Conservation (phyloP, 2,329 filamentous ascomycete genomes). For the Calonectria pseudoturangicola region DNA sequence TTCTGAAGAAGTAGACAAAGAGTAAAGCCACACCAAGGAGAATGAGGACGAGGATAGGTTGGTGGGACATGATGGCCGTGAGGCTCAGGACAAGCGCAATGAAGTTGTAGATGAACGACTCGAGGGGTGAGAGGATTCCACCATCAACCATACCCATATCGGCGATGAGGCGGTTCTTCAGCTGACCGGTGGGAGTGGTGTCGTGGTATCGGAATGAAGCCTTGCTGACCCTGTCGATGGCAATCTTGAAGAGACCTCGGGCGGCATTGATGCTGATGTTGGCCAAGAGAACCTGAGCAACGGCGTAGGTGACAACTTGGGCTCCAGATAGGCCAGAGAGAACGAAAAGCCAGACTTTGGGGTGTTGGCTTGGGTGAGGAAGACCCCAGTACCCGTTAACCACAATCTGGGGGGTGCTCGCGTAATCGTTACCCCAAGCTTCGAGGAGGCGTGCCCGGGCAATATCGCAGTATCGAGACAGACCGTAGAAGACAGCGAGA, state of each 20-base stretch:
- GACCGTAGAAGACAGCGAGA: conserved; percentile 76
- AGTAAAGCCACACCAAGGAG: conserved; percentile 79
- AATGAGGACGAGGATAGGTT: conserved; percentile 84
- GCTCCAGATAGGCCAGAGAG: conserved; percentile 80
- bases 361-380: conserved; percentile 80
- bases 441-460: conserved; percentile 88
- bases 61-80: conserved; percentile 85
- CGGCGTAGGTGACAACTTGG: conserved; percentile 75
- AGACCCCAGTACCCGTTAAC: conserved; percentile 56
- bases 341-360: conserved; percentile 83
- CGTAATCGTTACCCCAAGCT: conserved; percentile 82
- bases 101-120: conserved; percentile 80
- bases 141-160: conserved; percentile 94
- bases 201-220: conserved; percentile 95
- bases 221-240: conserved; percentile 83
- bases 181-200: conserved; percentile 88
- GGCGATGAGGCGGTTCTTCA: conserved; percentile 94
- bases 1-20: conserved; percentile 84
- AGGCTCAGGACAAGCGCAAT: conserved; percentile 85
- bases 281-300: conserved; percentile 81
- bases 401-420: conserved; percentile 44
- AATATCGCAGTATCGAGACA: conserved; percentile 79
- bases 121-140: conserved; percentile 85
- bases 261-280: conserved; percentile 88
- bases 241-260: conserved; percentile 82